Evolutionary conservation across 176 grass and related monocot genomes (phyloP), one percentile per base, ranked within the genome.

Genomic region (Raddia distichophylla): DNA sequence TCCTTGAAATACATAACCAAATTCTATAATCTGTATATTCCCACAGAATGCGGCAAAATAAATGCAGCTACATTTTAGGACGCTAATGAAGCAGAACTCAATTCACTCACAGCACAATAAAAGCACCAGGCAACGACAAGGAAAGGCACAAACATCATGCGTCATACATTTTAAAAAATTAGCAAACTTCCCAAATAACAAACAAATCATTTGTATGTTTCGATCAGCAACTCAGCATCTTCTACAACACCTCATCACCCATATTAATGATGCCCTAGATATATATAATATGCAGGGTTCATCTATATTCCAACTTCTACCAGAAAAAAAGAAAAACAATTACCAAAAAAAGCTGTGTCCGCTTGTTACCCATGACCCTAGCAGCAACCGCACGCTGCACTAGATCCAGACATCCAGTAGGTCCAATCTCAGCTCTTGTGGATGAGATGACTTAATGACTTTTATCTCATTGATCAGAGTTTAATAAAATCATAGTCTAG

Each of bases 331-430:
- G 12, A 15, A 34, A 18, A 15, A 49, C 55, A 53, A 51, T 77
- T 43, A 18, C 4, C 19, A 52, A 71, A 13, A 13, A 33, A 64
- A 64, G 8, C 37, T 75, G 44, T 15, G 8, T 46, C 14, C 1
- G 7, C 40, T 17, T 70, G 27, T 19, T 46, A 40, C 18, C 14
- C 4, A 27, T 59, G 12, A 78, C 50, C 18, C 64, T 62, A 71
- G 57, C 59, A 71, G 57, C 59, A 87, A 78, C 45, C 57, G 60
- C 42, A 33, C 65, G 67, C 43, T 13, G 22, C 60, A 56, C 12
- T 72, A 73, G 56, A 77, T 40, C 74, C 80, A 71, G 59, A 73
- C 48, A 77, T 40, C 74, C 80, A 71, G 59, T 43, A 59, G 50
- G 71, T 76, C 64, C 42, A 65, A 15, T 65, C 17, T 53, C 6